These are phyloP conservation scores for Globisporangium alternatum DNA, from an alignment of 352 stramenopile genomes.

Conservation along the genomic window DNA sequence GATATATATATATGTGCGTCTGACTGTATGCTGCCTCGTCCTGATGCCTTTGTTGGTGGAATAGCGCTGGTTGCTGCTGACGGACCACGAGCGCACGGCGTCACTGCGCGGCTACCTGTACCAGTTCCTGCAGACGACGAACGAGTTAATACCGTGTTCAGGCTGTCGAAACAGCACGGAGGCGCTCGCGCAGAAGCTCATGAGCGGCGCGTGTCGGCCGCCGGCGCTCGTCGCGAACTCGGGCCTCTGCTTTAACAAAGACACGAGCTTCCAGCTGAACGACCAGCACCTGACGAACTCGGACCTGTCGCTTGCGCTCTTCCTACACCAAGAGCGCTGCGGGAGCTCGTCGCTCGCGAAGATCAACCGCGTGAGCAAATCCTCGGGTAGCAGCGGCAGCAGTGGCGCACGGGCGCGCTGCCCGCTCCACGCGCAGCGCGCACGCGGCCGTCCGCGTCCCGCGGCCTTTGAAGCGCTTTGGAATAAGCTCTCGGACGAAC, in stretches of 20 bases:
- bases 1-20: background rate
- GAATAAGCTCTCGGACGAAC: slow-evolving; percentile 72
- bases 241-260: slow-evolving; percentile 55
- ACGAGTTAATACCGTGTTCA: slow-evolving; percentile 69
- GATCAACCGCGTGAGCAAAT: slow-evolving; percentile 29
- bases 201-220: slow-evolving; percentile 30
- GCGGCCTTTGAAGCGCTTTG: slow-evolving; percentile 77
- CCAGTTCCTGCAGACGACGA: slow-evolving; percentile 73
- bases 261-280: slow-evolving; percentile 62
- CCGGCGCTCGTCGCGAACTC: slow-evolving; percentile 50
- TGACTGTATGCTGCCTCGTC: no score
- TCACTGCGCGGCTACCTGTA: slow-evolving; percentile 60
- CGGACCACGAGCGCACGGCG: slow-evolving; percentile 62
- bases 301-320: slow-evolving; percentile 67
- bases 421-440: slow-evolving; percentile 72
- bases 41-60: background rate
- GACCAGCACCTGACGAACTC: slow-evolving; percentile 63
- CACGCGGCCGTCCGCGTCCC: slow-evolving; percentile 64
- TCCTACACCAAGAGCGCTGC: slow-evolving; percentile 77
- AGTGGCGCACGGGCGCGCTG: slow-evolving; percentile 54
- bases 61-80: slow-evolving; percentile 79
- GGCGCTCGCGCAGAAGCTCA: slow-evolving; percentile 67
- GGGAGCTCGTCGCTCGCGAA: slow-evolving; percentile 55
- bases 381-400: slow-evolving; percentile 20
- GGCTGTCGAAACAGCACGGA: slow-evolving; percentile 80